Evolutionary conservation across 805 yeast species (phyloP).

Genomic region (Ogataea chonburiensis): DNA sequence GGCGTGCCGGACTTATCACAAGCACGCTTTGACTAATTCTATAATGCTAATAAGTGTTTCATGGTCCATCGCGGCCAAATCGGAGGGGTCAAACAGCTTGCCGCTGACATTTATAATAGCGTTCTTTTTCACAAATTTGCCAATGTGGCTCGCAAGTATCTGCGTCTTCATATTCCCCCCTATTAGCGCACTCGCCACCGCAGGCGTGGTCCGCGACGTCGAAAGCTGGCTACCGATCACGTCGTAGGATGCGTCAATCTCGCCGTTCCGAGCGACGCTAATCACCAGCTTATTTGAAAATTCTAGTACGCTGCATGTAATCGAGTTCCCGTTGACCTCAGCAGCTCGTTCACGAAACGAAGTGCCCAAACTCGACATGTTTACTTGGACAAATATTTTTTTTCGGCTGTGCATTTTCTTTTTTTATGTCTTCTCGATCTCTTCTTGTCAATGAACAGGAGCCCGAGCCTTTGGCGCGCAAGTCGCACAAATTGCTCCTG

Average conservation of each 20-base stretch:
- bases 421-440: conserved; percentile 8
- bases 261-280: conserved; percentile 42
- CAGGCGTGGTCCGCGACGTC: neutral
- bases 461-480: conserved; percentile 13
- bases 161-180: conserved; percentile 48
- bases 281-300: conserved; percentile 42
- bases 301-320: conserved; percentile 29
- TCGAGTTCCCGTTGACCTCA: conserved; percentile 10
- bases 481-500: conserved; percentile 12
- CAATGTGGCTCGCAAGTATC: conserved; percentile 48
- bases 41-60: conserved; percentile 40
- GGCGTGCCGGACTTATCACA: too few species aligned
- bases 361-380: conserved; percentile 1
- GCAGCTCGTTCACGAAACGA: conserved; percentile 12
- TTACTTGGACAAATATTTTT: neutral
- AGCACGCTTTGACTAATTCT: conserved; percentile 25
- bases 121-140: conserved; percentile 38
- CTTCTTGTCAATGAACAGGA: conserved; percentile 12
- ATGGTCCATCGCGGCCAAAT: conserved; percentile 39
- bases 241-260: conserved; percentile 49
- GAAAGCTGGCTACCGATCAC: conserved; percentile 31
- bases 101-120: conserved; percentile 47
- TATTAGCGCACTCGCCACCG: conserved; percentile 36
- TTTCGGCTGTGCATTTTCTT: conserved; percentile 1
- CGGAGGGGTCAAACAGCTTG: conserved; percentile 41